Conservation (phyloP, 345 rosid species). For the Populus ilicifolia region DNA sequence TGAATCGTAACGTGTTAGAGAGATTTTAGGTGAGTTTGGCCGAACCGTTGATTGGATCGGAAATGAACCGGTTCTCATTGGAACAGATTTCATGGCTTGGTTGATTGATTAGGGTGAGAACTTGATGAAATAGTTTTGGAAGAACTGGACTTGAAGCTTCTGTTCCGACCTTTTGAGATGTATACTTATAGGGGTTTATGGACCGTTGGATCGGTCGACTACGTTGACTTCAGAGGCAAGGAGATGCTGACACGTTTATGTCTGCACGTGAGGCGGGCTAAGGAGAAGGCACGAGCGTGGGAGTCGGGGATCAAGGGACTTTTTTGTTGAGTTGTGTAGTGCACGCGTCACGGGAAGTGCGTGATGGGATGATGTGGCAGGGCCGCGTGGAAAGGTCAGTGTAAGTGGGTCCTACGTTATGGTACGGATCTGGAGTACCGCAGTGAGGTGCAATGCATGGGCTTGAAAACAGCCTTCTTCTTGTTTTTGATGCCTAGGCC, state of each 20-base stretch:
- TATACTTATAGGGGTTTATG: conserved; percentile 8
- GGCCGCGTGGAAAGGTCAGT: conserved; percentile 31
- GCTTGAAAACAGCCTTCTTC: background rate
- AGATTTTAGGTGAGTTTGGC: conserved; percentile 26
- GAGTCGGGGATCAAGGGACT: conserved; percentile 13
- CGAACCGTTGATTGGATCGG: conserved; percentile 28
- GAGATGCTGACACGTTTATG: conserved; percentile 40
- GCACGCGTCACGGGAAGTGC: conserved; percentile 32
- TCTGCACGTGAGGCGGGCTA: conserved; percentile 29
- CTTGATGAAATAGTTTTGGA: background rate
- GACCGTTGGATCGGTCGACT: conserved; percentile 46
- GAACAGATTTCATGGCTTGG: conserved; percentile 46
- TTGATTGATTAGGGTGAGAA: background rate
- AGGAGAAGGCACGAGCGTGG: conserved; percentile 34
- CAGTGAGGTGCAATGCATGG: too few species aligned
- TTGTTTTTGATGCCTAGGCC: too few species aligned
- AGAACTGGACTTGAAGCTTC: too few species aligned
- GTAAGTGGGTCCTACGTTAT: conserved; percentile 10
- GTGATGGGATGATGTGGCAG: conserved; percentile 3
- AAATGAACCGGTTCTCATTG: conserved; percentile 57
- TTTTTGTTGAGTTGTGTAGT: background rate
- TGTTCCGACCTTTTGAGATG: background rate
- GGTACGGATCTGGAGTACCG: background rate
- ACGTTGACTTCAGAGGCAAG: conserved; percentile 21
- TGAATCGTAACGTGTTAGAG: conserved; percentile 42